phyloP scores from a whole-genome alignment of 192 early-diverging fungal species.

The Spizellomyces sp. region DNA sequence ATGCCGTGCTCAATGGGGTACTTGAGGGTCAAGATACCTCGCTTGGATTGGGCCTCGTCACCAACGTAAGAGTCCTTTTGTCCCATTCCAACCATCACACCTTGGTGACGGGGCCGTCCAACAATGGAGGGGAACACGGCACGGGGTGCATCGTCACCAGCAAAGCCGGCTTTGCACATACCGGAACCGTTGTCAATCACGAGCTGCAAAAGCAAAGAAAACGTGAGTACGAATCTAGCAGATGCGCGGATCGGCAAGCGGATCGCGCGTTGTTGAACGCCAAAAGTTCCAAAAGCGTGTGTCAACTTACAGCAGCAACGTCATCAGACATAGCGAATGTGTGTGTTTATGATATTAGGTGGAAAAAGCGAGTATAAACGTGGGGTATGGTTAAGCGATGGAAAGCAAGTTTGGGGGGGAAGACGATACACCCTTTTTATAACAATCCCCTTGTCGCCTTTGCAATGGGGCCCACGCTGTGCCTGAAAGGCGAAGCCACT shows the following conservation, averaged over 20 bases:
- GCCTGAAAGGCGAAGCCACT: too few relatives aligned
- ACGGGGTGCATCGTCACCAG: conserved; percentile 69
- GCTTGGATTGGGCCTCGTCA: conserved; percentile 74
- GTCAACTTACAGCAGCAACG: conserved; percentile 43
- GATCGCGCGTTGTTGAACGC: not conserved
- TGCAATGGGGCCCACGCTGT: too few relatives aligned
- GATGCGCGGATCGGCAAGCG: not conserved
- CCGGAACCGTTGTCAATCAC: conserved; percentile 75
- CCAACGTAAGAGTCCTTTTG: conserved; percentile 76
- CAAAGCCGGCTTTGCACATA: conserved; percentile 76
- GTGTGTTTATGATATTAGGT: too few relatives aligned
- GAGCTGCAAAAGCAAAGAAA: conserved; percentile 29
- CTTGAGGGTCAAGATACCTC: conserved; percentile 70
- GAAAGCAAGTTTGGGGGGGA: too few relatives aligned
- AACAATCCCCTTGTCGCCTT: too few relatives aligned
- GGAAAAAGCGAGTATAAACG: too few relatives aligned
- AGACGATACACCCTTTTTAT: too few relatives aligned
- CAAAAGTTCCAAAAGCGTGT: not conserved
- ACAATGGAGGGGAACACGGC: conserved; percentile 72
- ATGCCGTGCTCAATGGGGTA: conserved; percentile 78
- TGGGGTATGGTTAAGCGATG: too few relatives aligned
- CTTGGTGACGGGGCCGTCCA: conserved; percentile 69
- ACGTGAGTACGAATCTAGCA: not conserved
- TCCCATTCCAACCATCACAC: conserved; percentile 75
- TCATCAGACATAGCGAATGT: conserved; percentile 37